phyloP scores from a whole-genome alignment of 73 alveolate genomes.

The Tetrahymena elliotti region DNA sequence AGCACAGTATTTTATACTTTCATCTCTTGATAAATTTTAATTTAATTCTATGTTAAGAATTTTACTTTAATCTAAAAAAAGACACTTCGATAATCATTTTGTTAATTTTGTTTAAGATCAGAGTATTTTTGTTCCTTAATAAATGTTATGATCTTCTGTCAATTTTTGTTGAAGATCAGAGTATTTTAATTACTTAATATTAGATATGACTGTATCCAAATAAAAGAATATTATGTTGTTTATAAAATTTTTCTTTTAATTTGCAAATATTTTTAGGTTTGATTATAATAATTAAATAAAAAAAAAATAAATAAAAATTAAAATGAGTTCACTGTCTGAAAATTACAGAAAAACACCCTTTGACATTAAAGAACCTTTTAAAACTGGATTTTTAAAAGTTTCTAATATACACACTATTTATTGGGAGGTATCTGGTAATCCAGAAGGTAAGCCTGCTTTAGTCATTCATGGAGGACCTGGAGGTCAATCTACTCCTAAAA shows the following conservation, averaged over 20 bases:
- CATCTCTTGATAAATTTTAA: too few species aligned
- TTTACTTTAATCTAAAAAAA: too few species aligned
- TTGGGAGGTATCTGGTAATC: neutral
- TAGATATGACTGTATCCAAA: neutral
- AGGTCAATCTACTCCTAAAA: neutral
- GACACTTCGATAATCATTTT: too few species aligned
- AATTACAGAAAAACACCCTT: neutral
- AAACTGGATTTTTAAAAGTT: neutral
- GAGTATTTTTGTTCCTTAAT: neutral
- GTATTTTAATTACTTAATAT: too few species aligned
- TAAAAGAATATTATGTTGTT: too few species aligned
- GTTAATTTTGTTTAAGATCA: too few species aligned
- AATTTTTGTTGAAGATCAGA: neutral
- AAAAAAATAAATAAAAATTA: too few species aligned
- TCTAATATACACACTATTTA: neutral
- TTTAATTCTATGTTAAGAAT: too few species aligned
- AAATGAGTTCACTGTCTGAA: neutral
- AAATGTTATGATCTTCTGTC: too few species aligned
- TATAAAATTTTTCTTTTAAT: too few species aligned
- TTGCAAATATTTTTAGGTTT: neutral
- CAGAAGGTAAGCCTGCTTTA: neutral
- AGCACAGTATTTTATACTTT: too few species aligned
- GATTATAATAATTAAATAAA: too few species aligned
- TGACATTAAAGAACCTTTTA: neutral
- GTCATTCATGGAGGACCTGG: neutral